Conservation (phyloP, 1,139 yeast genomes). For the Kluyveromyces sp. region DNA sequence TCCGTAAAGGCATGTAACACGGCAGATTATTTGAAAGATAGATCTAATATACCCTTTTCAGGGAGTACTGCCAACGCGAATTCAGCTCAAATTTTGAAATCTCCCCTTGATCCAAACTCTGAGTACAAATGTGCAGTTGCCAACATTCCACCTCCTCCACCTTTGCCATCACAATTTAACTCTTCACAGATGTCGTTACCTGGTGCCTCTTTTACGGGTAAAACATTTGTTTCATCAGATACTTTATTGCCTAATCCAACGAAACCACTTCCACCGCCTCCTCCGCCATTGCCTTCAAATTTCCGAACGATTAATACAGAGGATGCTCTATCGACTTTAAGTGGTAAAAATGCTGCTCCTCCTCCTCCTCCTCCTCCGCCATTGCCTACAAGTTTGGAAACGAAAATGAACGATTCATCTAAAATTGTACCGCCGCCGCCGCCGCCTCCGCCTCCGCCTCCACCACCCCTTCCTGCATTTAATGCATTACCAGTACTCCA, state of each 20-base stretch:
- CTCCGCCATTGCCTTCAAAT: not conserved
- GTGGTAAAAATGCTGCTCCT: no score
- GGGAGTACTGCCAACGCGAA: constrained; percentile 5
- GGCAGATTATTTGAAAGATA: constrained; percentile 1
- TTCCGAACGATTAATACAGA: not conserved
- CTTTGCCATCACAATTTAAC: constrained; percentile 10
- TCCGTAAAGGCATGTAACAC: not conserved
- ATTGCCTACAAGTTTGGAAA: not conserved
- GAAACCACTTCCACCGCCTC: not conserved
- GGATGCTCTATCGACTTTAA: no score
- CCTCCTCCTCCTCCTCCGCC: not conserved
- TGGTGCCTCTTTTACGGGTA: not conserved
- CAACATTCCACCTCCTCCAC: constrained; percentile 18
- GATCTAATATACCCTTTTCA: constrained; percentile 6
- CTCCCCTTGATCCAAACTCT: not conserved
- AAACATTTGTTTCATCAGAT: not conserved
- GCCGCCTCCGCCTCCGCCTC: constrained; percentile 21
- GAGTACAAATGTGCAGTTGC: not conserved
- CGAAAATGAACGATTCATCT: not conserved
- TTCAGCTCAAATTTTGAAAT: not conserved
- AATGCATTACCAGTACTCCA: no score
- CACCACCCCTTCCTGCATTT: not conserved
- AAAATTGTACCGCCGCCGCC: constrained; percentile 33
- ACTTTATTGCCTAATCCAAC: not conserved
- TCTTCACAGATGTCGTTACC: not conserved